Conservation (phyloP, 257 asterid species). For the Nemophila menziesii region DNA sequence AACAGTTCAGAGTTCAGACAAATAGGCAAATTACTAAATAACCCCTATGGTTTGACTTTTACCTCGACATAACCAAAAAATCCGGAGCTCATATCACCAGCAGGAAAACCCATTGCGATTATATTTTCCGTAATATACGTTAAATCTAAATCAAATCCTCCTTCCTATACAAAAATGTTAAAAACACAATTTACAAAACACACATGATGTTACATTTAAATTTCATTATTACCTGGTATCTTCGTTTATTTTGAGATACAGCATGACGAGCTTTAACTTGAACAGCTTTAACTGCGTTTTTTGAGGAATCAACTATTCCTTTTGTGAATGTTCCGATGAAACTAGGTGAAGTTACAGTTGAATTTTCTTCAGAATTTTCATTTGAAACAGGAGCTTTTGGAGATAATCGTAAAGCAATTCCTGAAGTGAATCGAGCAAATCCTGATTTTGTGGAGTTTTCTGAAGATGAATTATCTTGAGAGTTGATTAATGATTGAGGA, state of each 20-base stretch:
- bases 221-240: slow-evolving; percentile 68
- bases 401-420: slow-evolving; percentile 64
- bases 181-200: not conserved
- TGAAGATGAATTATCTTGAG: slow-evolving; percentile 58
- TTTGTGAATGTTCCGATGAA: slow-evolving; percentile 76
- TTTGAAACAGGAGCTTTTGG: slow-evolving; percentile 69
- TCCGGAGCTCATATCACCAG: slow-evolving; percentile 99
- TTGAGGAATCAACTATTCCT: slow-evolving; percentile 90
- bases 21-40: slow-evolving; percentile 3
- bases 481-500: slow-evolving; percentile 63
- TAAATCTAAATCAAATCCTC: slow-evolving; percentile 97
- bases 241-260: slow-evolving; percentile 95
- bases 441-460: slow-evolving; percentile 56
- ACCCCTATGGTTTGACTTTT: slow-evolving; percentile 8
- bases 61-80: slow-evolving; percentile 97
- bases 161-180: slow-evolving; percentile 44
- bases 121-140: slow-evolving; percentile 99
- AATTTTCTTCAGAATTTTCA: slow-evolving; percentile 42
- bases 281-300: slow-evolving; percentile 91
- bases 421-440: slow-evolving; percentile 64
- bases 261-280: slow-evolving; percentile 97
- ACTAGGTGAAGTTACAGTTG: slow-evolving; percentile 57
- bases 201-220: not conserved
- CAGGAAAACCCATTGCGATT: slow-evolving; percentile 99
- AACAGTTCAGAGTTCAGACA: slow-evolving; percentile 17